A percentile compares a stretch with the other conserved stretches of the same genome.
Evolutionary conservation across 2,329 filamentous ascomycete genomes (phyloP).

Genomic region (Colletotrichum lupini): DNA sequence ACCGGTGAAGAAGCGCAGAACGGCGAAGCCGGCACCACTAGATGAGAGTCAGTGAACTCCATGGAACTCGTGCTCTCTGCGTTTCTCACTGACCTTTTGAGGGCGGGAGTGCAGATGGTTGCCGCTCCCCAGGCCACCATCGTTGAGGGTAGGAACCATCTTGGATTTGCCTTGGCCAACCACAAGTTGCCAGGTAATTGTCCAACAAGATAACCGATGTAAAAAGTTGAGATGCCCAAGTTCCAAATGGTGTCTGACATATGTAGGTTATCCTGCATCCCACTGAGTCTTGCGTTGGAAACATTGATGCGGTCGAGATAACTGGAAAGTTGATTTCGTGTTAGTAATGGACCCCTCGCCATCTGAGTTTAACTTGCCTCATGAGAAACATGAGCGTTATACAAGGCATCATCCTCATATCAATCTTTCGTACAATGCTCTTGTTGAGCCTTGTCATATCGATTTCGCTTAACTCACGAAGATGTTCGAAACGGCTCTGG

Average conservation of each 20-base stretch:
- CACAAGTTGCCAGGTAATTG: slow-evolving; percentile 57
- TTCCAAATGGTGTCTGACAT: slow-evolving; percentile 49
- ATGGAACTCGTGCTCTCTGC: neutral
- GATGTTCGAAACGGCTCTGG: slow-evolving; percentile 39
- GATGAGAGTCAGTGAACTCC: neutral
- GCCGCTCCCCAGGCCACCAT: slow-evolving; percentile 54
- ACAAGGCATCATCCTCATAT: slow-evolving; percentile 45
- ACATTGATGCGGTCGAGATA: slow-evolving; percentile 63
- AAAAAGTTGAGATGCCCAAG: slow-evolving; percentile 53
- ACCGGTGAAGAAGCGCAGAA: slow-evolving; percentile 43
- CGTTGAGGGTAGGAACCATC: slow-evolving; percentile 49
- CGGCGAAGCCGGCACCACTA: slow-evolving; percentile 40
- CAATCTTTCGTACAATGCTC: slow-evolving; percentile 43
- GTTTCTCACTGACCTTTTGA: slow-evolving; percentile 41
- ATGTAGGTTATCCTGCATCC: slow-evolving; percentile 47
- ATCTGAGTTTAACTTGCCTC: slow-evolving; percentile 34
- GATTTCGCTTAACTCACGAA: slow-evolving; percentile 37
- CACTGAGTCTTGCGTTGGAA: slow-evolving; percentile 51
- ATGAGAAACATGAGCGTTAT: slow-evolving; percentile 44
- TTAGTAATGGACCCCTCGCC: neutral
- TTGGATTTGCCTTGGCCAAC: slow-evolving; percentile 50
- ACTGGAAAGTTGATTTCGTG: slow-evolving; percentile 41
- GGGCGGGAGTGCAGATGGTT: slow-evolving; percentile 53
- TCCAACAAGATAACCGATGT: slow-evolving; percentile 55
- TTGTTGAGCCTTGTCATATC: slow-evolving; percentile 43